Percentiles rank a stretch among this genome's conserved stretches.
Evolutionary conservation across 768 basidiomycete species (phyloP).

Genomic region (Gloeopeniophorella convolvens): DNA sequence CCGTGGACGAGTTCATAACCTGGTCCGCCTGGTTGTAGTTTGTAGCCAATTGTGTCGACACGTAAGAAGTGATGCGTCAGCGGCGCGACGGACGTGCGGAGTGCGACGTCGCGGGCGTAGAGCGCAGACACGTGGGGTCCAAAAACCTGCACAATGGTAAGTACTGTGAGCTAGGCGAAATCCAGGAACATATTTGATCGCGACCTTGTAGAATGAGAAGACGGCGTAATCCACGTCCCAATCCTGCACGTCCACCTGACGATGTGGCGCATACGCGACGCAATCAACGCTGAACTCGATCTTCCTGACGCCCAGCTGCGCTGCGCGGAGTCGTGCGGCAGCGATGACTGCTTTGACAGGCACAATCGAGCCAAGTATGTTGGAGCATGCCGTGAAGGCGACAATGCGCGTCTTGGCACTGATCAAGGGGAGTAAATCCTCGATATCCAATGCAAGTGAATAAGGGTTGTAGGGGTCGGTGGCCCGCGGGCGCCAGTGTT

Average conservation of each 20-base stretch:
- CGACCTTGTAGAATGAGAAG: slow-evolving; percentile 72
- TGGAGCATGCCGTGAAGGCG: slow-evolving; percentile 70
- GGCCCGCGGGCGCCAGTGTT: slow-evolving; percentile 50
- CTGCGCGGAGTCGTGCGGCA: slow-evolving; percentile 45
- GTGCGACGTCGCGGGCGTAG: slow-evolving; percentile 46
- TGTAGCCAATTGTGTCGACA: slow-evolving; percentile 41
- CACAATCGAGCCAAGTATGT: slow-evolving; percentile 61
- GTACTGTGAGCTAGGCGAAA: neutral
- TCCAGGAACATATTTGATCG: neutral
- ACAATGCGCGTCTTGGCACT: slow-evolving; percentile 61
- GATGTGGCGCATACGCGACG: slow-evolving; percentile 74
- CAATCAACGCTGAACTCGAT: slow-evolving; percentile 69
- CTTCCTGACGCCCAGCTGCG: slow-evolving; percentile 46
- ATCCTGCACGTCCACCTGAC: slow-evolving; percentile 59
- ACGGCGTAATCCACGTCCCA: slow-evolving; percentile 76
- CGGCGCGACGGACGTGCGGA: slow-evolving; percentile 47
- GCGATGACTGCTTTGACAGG: slow-evolving; percentile 52
- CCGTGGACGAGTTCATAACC: slow-evolving; percentile 68
- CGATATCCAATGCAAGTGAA: slow-evolving; percentile 47
- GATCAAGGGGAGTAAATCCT: slow-evolving; percentile 56
- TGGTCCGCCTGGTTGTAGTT: slow-evolving; percentile 68
- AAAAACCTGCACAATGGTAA: slow-evolving; percentile 45
- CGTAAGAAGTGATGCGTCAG: slow-evolving; percentile 68
- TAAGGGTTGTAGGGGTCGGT: slow-evolving; percentile 50
- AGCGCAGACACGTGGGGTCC: slow-evolving; percentile 65